Evolutionary conservation across 148 eudicot genomes (phyloP).

Genomic region (Rhododendron kiyosumense): DNA sequence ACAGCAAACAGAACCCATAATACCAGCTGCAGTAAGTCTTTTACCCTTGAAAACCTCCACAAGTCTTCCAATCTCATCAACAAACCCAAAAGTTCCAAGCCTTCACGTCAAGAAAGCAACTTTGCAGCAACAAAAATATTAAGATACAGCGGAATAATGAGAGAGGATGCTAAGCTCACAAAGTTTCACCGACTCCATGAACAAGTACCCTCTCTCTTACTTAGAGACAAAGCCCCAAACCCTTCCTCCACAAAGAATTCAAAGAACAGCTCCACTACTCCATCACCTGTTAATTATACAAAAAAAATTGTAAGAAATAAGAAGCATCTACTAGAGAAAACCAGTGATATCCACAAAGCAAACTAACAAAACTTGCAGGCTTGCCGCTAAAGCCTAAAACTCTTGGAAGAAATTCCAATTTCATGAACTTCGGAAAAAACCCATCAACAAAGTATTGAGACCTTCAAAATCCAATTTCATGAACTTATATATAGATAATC

Average conservation of each 20-base stretch:
- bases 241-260: not conserved
- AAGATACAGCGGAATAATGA: not conserved
- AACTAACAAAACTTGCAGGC: not conserved
- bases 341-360: not conserved
- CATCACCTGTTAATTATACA: conserved; percentile 14
- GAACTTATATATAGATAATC: not conserved
- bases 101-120: not conserved
- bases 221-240: not conserved
- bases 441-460: not conserved
- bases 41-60: conserved; percentile 8
- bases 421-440: not conserved
- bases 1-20: conserved; percentile 88
- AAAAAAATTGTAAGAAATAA: not conserved
- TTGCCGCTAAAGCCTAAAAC: not conserved
- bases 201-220: conserved; percentile 43
- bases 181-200: conserved; percentile 27
- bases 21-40: conserved; percentile 16
- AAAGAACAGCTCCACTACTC: not conserved
- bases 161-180: conserved; percentile 45
- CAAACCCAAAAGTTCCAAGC: not conserved
- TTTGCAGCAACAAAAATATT: not conserved
- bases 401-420: not conserved
- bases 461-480: not conserved
- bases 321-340: not conserved
- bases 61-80: conserved; percentile 18